Evolutionary conservation across 2,329 filamentous ascomycete genomes (phyloP), one percentile per base, ranked within the genome.

Genomic region (Microascus cirrosus): DNA sequence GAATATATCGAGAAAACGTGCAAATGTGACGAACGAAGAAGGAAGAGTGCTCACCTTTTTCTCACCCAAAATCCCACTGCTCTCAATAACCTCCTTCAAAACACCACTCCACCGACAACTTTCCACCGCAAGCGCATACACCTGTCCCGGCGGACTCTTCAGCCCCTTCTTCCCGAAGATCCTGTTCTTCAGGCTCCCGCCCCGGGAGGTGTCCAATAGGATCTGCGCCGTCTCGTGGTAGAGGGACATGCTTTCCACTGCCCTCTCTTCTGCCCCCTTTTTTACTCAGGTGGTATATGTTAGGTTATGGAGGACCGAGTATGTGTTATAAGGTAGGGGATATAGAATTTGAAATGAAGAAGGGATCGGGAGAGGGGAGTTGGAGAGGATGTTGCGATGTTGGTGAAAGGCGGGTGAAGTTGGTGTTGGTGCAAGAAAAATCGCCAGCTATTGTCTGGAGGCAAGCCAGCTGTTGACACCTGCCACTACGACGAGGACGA

Each of bases 151-250:
- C 2, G 86, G 81, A 18, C 88, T 91, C 67, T 93, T 95, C 63
- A 90, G 73, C 8, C 79, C 77, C 39, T 87, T 87, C 61, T 84
- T 86, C 59, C 78, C 77, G 70, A 94, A 97, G 52, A 97, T 83
- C 39, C 89, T 80, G 8, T 90, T 90, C 71, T 95, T 96, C 62
- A 97, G 79, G 28, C 90, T 96, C 20, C 90, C 90, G n/a, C 87
- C 86, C n/a, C 87, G 86, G 1, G 81, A 74, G 2, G 84, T 73
- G 7, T 79, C 80, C 3, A 81, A 80, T 58, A 99, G 74, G 39
- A 96, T 77, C 15, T 85, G 79, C 3, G 88, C 90, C 7, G 92
- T 88, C 75, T 97, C 94, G 69, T 95, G 88, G 70, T 99, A 99
- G 59, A 99, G 86, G 54, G 92, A 95, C 93, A 97, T 97, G 55